A percentile compares a stretch with the other conserved stretches of the same genome.
These are phyloP conservation scores for Bonnemaisonia californica DNA, from an alignment of 31 red algal genomes.

Conservation along the genomic window DNA sequence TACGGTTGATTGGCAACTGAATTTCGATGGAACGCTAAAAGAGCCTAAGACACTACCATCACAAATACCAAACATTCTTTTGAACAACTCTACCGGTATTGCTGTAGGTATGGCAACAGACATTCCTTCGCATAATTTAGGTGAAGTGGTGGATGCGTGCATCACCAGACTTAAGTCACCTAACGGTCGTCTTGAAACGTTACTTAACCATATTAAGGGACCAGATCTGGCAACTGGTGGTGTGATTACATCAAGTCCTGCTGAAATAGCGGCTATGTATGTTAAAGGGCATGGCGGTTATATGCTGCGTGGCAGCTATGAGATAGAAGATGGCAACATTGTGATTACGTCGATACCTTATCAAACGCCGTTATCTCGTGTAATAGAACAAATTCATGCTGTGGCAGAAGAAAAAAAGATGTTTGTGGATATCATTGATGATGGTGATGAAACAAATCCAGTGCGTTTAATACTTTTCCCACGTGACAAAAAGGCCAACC, in stretches of 20 bases:
- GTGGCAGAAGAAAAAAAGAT: no score
- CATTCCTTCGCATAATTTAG: constrained; percentile 72
- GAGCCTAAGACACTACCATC: constrained; percentile 63
- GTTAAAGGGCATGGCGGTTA: constrained; percentile 14
- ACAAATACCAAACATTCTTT: constrained; percentile 55
- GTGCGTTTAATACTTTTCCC: not conserved
- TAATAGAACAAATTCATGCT: no score
- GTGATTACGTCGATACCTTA: no score
- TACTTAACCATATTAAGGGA: constrained; percentile 31
- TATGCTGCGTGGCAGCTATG: not conserved
- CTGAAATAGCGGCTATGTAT: constrained; percentile 50
- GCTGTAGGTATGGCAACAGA: constrained; percentile 85
- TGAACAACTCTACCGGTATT: constrained; percentile 61
- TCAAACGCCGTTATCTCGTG: no score
- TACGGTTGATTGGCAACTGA: constrained; percentile 52
- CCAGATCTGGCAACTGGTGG: constrained; percentile 79
- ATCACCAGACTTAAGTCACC: constrained; percentile 41
- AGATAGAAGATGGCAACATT: not conserved
- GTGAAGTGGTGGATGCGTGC: constrained; percentile 41
- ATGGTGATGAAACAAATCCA: not conserved
- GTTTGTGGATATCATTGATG: not conserved
- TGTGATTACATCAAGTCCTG: constrained; percentile 37
- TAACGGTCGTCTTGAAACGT: constrained; percentile 15
- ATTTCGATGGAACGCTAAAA: constrained; percentile 51
- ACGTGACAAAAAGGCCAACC: no score